phyloP scores from a whole-genome alignment of 805 yeast species.

The Pichia exigua region DNA sequence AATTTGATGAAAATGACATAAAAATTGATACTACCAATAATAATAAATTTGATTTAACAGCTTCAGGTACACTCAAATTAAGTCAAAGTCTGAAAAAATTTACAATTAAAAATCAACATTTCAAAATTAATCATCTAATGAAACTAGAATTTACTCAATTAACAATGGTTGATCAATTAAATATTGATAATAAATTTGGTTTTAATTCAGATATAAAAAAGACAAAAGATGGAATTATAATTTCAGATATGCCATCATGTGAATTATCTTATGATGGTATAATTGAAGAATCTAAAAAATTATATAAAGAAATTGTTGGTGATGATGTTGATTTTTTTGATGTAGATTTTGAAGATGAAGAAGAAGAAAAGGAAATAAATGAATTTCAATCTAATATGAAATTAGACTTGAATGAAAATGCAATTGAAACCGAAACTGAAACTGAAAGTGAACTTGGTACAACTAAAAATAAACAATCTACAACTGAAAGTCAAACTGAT shows the following conservation, averaged over 20 bases:
- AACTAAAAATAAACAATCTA: not conserved
- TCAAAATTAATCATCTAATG: slow-evolving; percentile 52
- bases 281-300: slow-evolving; percentile 66
- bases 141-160: slow-evolving; percentile 56
- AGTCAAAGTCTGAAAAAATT: slow-evolving; percentile 82
- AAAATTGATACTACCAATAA: slow-evolving; percentile 27
- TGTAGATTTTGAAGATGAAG: slow-evolving; percentile 94
- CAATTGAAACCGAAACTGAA: slow-evolving; percentile 1
- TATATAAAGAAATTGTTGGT: slow-evolving; percentile 79
- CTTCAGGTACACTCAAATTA: slow-evolving; percentile 55
- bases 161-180: slow-evolving; percentile 39
- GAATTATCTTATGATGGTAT: slow-evolving; percentile 91
- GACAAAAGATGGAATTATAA: slow-evolving; percentile 35
- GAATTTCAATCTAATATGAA: not conserved
- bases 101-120: slow-evolving; percentile 50
- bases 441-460: not conserved
- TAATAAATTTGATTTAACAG: slow-evolving; percentile 8
- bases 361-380: slow-evolving; percentile 34
- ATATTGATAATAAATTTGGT: slow-evolving; percentile 9
- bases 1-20: slow-evolving; percentile 40
- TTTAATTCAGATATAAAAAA: slow-evolving; percentile 22
- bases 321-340: slow-evolving; percentile 94
- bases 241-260: slow-evolving; percentile 61
- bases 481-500: slow-evolving; percentile 24
- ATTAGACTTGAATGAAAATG: slow-evolving; percentile 11